These are phyloP conservation scores for Pittosporum tobira DNA, from an alignment of 129 eudicot species.

Conservation along the genomic window DNA sequence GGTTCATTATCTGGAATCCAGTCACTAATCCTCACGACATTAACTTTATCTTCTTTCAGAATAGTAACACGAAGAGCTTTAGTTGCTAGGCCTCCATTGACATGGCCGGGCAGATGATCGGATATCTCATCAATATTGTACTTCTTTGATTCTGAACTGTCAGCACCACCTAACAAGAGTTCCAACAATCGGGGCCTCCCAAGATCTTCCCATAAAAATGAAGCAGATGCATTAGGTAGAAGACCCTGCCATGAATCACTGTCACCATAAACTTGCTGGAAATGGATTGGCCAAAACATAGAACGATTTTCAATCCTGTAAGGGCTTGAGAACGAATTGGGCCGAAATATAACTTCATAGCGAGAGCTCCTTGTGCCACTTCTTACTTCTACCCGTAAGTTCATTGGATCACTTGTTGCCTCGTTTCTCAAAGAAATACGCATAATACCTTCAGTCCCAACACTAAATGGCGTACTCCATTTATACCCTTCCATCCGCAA, in stretches of 20 bases:
- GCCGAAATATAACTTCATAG: conserved; percentile 86
- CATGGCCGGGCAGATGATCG: conserved; percentile 59
- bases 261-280: conserved; percentile 82
- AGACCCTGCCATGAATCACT: conserved; percentile 71
- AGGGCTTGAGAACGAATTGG: conserved; percentile 71
- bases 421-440: conserved; percentile 48
- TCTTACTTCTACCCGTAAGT: conserved; percentile 67
- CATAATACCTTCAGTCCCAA: conserved; percentile 80
- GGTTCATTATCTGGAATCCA: conserved; percentile 60
- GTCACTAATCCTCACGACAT: conserved; percentile 75
- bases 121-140: conserved; percentile 79
- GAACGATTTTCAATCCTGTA: conserved; percentile 99
- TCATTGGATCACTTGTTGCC: conserved; percentile 23
- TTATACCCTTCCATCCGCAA: conserved; percentile 56
- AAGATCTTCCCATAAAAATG: conserved; percentile 95
- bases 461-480: conserved; percentile 85
- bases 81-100: conserved; percentile 49
- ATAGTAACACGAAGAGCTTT: conserved; percentile 64
- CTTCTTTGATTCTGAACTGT: conserved; percentile 38
- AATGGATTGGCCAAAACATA: conserved; percentile 57
- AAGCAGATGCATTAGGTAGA: conserved; percentile 69
- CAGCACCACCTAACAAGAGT: conserved; percentile 54
- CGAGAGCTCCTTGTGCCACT: conserved; percentile 65
- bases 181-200: conserved; percentile 74
- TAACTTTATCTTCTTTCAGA: conserved; percentile 71